These are phyloP conservation scores for Lagenidium giganteum DNA, from an alignment of 352 stramenopile genomes.

Conservation along the genomic window DNA sequence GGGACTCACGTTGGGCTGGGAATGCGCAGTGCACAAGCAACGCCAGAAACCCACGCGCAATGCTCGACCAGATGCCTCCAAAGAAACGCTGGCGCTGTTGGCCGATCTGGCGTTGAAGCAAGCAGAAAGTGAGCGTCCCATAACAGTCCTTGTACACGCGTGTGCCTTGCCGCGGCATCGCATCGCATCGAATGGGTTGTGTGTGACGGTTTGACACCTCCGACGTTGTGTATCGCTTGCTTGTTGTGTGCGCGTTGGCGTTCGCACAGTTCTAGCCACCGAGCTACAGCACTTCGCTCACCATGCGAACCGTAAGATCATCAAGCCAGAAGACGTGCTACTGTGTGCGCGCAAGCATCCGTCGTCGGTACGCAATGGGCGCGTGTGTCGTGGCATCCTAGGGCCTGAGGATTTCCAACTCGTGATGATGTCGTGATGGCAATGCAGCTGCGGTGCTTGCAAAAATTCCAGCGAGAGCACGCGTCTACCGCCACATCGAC, in stretches of 20 bases:
- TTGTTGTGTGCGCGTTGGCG: neutral
- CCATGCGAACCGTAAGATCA: conserved; percentile 66
- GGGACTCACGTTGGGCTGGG: neutral
- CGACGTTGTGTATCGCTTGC: neutral
- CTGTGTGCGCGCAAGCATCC: conserved; percentile 63
- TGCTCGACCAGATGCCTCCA: conserved; percentile 40
- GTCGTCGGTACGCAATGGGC: conserved; percentile 25
- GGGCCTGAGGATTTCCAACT: neutral
- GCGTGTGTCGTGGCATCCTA: neutral
- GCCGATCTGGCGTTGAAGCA: conserved; percentile 63
- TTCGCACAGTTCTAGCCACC: conserved; percentile 48
- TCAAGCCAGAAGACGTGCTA: conserved; percentile 67
- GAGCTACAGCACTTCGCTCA: conserved; percentile 74
- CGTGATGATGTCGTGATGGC: no score
- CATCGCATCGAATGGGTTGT: no score
- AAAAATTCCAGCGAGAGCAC: conserved; percentile 57
- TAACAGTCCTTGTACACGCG: no score
- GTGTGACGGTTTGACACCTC: neutral
- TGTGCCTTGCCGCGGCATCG: no score
- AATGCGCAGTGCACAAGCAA: conserved; percentile 35
- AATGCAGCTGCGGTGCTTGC: conserved; percentile 36
- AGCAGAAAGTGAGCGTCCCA: conserved; percentile 62
- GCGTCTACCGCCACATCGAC: conserved; percentile 9
- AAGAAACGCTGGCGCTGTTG: conserved; percentile 59
- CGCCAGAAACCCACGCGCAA: conserved; percentile 31